A percentile compares a stretch with the other conserved stretches of the same genome.
phyloP scores from a whole-genome alignment of 805 yeast genomes.

The Lachancea meyersii region DNA sequence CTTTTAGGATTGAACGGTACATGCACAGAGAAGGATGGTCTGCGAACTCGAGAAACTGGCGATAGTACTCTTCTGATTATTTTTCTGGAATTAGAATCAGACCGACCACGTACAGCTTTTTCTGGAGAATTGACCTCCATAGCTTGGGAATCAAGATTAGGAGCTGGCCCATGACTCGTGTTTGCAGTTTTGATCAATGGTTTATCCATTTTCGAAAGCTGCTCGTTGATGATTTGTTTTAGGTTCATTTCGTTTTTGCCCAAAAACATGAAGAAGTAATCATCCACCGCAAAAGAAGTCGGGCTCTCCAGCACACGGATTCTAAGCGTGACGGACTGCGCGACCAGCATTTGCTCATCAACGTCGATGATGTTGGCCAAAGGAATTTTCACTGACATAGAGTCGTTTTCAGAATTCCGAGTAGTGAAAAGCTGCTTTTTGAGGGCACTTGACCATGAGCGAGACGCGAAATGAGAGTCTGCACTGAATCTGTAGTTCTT shows the following conservation, averaged over 20 bases:
- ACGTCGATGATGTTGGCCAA: constrained; percentile 57
- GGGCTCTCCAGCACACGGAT: constrained; percentile 56
- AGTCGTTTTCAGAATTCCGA: constrained; percentile 55
- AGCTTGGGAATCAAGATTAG: neutral
- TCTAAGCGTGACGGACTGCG: constrained; percentile 49
- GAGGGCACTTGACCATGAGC: constrained; percentile 70
- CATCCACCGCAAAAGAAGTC: constrained; percentile 54
- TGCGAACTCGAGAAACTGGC: constrained; percentile 4
- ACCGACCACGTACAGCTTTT: neutral
- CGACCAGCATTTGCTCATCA: constrained; percentile 50
- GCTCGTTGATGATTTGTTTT: constrained; percentile 35
- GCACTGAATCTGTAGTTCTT: constrained; percentile 62
- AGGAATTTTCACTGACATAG: constrained; percentile 75
- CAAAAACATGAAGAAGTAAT: constrained; percentile 64
- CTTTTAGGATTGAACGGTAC: neutral
- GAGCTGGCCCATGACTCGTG: neutral
- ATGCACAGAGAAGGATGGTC: neutral
- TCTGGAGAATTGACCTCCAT: too few species aligned
- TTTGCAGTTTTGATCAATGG: neutral
- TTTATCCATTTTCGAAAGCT: constrained; percentile 11
- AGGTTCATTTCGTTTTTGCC: constrained; percentile 39
- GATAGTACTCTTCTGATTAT: constrained; percentile 1
- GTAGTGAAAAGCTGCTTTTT: constrained; percentile 74
- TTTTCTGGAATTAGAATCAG: neutral
- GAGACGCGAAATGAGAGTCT: constrained; percentile 66